Evolutionary conservation across 1,139 yeast genomes (phyloP).

Genomic region (Candida sanyaensis): DNA sequence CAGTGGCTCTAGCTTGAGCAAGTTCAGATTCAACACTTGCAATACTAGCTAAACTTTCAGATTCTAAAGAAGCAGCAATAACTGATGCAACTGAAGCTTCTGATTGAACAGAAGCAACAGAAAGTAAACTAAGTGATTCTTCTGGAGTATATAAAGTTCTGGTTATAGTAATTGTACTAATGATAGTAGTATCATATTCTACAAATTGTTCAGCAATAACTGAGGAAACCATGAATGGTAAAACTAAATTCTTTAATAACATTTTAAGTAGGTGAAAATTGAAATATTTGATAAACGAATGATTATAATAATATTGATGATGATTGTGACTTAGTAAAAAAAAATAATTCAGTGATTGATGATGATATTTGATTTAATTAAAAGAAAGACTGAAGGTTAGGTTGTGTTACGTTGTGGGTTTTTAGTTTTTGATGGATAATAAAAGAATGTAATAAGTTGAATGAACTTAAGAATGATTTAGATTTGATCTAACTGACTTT

Average conservation of each 20-base stretch:
- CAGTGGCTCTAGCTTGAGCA: constrained; percentile 17
- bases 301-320: not conserved
- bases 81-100: constrained; percentile 8
- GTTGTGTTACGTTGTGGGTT: constrained; percentile 1
- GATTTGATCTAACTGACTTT: too few relatives aligned
- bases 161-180: constrained; percentile 44
- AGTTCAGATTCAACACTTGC: not conserved
- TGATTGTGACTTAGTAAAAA: not conserved
- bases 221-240: constrained; percentile 26
- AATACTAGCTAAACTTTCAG: not conserved
- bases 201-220: constrained; percentile 6
- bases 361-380: not conserved
- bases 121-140: constrained; percentile 32
- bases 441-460: not conserved
- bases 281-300: not conserved
- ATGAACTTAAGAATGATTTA: not conserved
- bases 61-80: not conserved
- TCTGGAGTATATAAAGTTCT: constrained; percentile 44
- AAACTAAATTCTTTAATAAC: constrained; percentile 26
- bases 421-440: not conserved
- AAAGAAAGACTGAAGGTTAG: constrained; percentile 36
- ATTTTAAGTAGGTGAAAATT: constrained; percentile 16
- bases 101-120: constrained; percentile 18
- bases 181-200: constrained; percentile 45
- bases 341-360: not conserved